Base-by-base conservation (phyloP, 257 asterid species). In the Paulownia fortunei region DNA sequence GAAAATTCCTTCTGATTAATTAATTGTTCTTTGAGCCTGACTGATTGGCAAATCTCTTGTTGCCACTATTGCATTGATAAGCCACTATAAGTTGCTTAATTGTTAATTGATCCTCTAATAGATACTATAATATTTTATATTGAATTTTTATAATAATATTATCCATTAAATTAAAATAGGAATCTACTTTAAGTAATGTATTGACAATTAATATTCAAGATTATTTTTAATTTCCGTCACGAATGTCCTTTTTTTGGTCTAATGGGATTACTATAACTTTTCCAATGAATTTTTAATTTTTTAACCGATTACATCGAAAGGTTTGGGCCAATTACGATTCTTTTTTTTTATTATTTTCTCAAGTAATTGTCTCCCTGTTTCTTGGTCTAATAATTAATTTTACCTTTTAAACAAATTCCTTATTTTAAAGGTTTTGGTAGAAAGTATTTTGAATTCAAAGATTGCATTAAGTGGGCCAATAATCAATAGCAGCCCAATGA, bases 61-160 rank as follows among this genome's bases (percentile, higher is more conserved):
- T 55, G 36, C 63, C 63, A 56, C 34, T 56, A 59, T 4, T 59
- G 21, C 66, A 12, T 13, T 27, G 41, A 27, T 26, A 27, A 60
- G 41, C 42, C 27, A 60, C 54, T 55, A 34, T 18, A 72, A 10
- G 65, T 54, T 71, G 76, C 49, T 19, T 34, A 13, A 54, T 18
- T 72, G 54, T 36, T 36, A 72, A 72, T n/a, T 34, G 54, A 52
- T 72, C 76, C 36, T 72, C 65, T 11, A 72, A 36, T 30, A 46
- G 44, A 70, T 70, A 7, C 64, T 37, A 49, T 30, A 18, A 32
- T 32, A 6, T 19, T 18, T 36, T 54, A 0, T 9, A 66, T 19
- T 39, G 39, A 8, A 1, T 32, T 0, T 51, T 32, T 51, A 18
- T 70, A 54, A 23, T 19, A 32, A 19, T 54, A 36, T 72, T 26